Conservation (phyloP, 106 monocot genomes). For the Platanthera guangdongensis region DNA sequence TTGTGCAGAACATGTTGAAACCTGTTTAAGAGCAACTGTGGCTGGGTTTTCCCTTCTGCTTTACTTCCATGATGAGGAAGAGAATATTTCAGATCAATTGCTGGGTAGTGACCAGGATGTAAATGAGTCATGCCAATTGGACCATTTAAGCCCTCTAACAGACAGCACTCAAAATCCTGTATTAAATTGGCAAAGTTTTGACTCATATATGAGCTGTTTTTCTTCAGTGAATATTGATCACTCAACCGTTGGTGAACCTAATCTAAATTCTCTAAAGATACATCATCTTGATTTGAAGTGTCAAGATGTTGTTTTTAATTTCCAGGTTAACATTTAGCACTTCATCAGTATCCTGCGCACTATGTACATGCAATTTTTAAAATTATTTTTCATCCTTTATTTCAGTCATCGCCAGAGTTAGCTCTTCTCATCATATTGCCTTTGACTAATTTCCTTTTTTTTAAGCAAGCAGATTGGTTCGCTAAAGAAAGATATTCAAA, state of each 20-base stretch:
- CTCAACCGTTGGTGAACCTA: constrained; percentile 18
- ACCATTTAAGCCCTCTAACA: constrained; percentile 11
- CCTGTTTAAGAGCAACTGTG: constrained; percentile 59
- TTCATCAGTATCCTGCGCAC: not conserved
- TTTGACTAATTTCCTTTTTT: constrained; percentile 16
- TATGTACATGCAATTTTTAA: not conserved
- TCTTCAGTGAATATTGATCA: constrained; percentile 41
- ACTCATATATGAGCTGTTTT: constrained; percentile 34
- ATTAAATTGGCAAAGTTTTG: constrained; percentile 14
- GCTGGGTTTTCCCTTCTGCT: constrained; percentile 50
- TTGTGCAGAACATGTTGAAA: constrained; percentile 72
- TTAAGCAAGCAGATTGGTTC: constrained; percentile 51
- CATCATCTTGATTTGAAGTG: constrained; percentile 52
- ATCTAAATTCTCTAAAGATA: constrained; percentile 15
- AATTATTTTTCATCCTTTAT: not conserved
- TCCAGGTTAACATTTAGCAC: constrained; percentile 47
- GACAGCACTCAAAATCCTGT: constrained; percentile 9
- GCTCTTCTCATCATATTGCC: not conserved
- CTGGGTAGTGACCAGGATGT: not conserved
- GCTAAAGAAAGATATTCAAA: constrained; percentile 44
- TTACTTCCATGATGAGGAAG: constrained; percentile 37
- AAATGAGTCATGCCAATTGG: constrained; percentile 9
- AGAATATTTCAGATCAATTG: constrained; percentile 16
- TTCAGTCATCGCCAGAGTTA: not conserved
- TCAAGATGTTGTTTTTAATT: constrained; percentile 38